Evolutionary conservation across 2,329 filamentous ascomycete genomes (phyloP).

Genomic region (Periconia macrospinosa): DNA sequence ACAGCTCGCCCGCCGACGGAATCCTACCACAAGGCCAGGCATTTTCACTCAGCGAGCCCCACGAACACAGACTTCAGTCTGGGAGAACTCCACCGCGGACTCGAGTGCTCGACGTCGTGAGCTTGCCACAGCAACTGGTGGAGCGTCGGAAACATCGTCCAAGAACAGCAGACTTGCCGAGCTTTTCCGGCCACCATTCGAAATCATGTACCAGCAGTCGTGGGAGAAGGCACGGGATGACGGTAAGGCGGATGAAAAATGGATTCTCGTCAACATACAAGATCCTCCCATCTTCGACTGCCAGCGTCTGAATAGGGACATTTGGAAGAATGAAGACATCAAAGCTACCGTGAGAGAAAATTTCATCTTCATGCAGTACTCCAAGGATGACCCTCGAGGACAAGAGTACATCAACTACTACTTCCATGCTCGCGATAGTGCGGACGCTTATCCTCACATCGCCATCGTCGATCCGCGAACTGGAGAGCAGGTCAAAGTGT

Average conservation of each 20-base stretch:
- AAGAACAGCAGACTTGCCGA: slow-evolving; percentile 83
- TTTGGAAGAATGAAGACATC: slow-evolving; percentile 88
- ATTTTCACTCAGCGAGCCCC: slow-evolving; percentile 70
- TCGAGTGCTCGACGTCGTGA: slow-evolving; percentile 52
- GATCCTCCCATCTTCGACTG: slow-evolving; percentile 93
- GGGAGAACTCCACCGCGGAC: slow-evolving; percentile 55
- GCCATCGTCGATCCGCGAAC: slow-evolving; percentile 94
- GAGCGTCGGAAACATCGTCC: slow-evolving; percentile 64
- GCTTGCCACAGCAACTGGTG: slow-evolving; percentile 65
- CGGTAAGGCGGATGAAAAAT: slow-evolving; percentile 87
- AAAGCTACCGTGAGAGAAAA: slow-evolving; percentile 82
- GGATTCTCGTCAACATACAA: slow-evolving; percentile 94
- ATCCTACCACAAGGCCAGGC: slow-evolving; percentile 49
- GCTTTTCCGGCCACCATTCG: slow-evolving; percentile 88
- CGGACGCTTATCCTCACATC: slow-evolving; percentile 93
- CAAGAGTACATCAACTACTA: slow-evolving; percentile 89
- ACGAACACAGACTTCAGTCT: slow-evolving; percentile 57
- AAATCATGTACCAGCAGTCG: slow-evolving; percentile 77
- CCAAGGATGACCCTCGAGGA: slow-evolving; percentile 78
- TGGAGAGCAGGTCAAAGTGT: slow-evolving; percentile 95
- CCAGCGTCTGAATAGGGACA: slow-evolving; percentile 88
- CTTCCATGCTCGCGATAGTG: slow-evolving; percentile 75
- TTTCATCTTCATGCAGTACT: slow-evolving; percentile 95
- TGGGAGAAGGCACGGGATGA: slow-evolving; percentile 84
- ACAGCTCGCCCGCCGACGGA: slow-evolving; percentile 54